Evolutionary conservation across 129 eudicot genomes (phyloP).

Genomic region (Flaveria trinervia): DNA sequence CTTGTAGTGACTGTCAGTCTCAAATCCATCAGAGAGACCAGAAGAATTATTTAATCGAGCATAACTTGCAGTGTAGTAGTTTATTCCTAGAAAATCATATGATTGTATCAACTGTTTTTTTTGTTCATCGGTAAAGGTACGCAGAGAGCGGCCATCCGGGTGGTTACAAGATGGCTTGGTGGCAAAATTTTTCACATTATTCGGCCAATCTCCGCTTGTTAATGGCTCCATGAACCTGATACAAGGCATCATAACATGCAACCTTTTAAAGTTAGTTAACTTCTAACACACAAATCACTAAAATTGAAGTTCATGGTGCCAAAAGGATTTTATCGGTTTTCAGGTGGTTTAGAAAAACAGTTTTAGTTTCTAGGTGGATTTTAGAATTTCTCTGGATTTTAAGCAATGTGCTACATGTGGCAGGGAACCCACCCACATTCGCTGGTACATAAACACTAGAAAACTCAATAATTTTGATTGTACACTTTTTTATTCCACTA

Average conservation of each 20-base stretch:
- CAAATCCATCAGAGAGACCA: constrained; percentile 18
- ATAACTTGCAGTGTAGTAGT: constrained; percentile 54
- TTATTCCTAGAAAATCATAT: constrained; percentile 63
- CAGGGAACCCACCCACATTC: background rate
- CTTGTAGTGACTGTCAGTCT: constrained; percentile 23
- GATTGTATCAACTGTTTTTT: constrained; percentile 44
- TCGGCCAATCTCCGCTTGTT: constrained; percentile 49
- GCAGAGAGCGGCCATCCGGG: constrained; percentile 18
- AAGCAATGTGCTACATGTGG: background rate
- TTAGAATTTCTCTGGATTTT: no score
- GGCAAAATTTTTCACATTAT: constrained; percentile 35
- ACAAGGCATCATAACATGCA: background rate
- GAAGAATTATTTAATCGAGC: constrained; percentile 15
- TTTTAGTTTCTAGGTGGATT: background rate
- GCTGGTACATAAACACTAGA: background rate
- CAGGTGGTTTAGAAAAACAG: background rate
- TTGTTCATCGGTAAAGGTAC: constrained; percentile 3
- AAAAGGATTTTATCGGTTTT: no score
- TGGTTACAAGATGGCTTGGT: constrained; percentile 29
- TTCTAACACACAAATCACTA: background rate
- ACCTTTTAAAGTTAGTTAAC: background rate
- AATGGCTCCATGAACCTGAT: constrained; percentile 61
- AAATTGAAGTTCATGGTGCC: background rate
- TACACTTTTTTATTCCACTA: no score
- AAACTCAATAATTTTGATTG: no score